Conservation (phyloP, 2,329 filamentous ascomycete genomes). For the Fusarium sp. region DNA sequence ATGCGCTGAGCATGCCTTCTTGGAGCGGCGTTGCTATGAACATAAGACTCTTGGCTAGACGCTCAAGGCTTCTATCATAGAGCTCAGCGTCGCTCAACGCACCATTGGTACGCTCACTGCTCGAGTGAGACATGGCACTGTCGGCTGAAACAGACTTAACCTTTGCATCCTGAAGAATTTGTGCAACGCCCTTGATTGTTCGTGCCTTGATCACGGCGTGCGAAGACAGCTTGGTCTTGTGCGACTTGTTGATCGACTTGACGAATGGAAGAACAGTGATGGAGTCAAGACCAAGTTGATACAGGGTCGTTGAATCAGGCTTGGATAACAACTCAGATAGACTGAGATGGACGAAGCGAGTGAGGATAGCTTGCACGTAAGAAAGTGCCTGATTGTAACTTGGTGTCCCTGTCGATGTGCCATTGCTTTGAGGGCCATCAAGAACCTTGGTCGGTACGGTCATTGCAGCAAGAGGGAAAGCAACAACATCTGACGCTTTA, state of each 20-base stretch:
- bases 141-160: rapidly evolving
- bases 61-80: background rate
- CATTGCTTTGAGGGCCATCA: rapidly evolving
- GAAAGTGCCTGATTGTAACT: background rate
- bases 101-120: rapidly evolving
- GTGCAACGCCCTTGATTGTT: background rate
- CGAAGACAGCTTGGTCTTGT: conserved; percentile 4
- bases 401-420: rapidly evolving
- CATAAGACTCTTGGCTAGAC: conserved; percentile 6
- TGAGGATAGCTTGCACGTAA: background rate
- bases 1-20: conserved; percentile 27
- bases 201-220: conserved; percentile 13
- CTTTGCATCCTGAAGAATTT: background rate
- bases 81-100: background rate
- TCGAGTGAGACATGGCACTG: rapidly evolving
- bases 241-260: conserved; percentile 5
- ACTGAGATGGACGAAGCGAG: background rate
- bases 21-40: conserved; percentile 18
- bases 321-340: background rate
- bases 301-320: background rate
- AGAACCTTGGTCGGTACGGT: rapidly evolving
- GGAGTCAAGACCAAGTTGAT: conserved; percentile 15
- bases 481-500: background rate
- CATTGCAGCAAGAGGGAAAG: background rate
- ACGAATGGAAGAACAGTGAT: conserved; percentile 17